Conservation (phyloP, 495 filamentous ascomycete genomes). For the Thermothielavioides terrestris region DNA sequence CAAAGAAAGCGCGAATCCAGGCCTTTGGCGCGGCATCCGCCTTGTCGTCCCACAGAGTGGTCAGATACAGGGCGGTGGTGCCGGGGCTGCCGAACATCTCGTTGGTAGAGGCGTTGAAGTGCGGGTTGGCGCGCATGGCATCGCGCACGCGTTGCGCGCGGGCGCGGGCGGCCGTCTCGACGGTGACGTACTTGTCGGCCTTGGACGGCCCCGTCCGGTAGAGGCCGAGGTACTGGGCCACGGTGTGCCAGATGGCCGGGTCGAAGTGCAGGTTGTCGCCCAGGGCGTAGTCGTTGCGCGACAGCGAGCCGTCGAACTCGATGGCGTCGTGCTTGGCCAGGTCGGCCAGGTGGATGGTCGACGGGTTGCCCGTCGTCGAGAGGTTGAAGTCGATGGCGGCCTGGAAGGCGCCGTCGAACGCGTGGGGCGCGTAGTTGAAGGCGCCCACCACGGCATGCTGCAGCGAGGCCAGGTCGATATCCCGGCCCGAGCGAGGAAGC, state of each 20-base stretch:
- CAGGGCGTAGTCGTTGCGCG: conserved; percentile 18
- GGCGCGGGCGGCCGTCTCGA: conserved; percentile 20
- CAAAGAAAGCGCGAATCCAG: conserved; percentile 19
- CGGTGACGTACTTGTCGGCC: conserved; percentile 16
- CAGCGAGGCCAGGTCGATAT: conserved; percentile 18
- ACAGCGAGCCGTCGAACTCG: conserved; percentile 27
- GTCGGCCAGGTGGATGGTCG: conserved; percentile 24
- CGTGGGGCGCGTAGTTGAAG: conserved; percentile 17
- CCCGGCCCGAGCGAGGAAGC: conserved; percentile 43
- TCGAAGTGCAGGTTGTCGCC: conserved; percentile 23
- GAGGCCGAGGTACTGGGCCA: conserved; percentile 7
- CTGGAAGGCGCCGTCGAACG: conserved; percentile 20
- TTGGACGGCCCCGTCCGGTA: not conserved
- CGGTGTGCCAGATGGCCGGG: conserved; percentile 15
- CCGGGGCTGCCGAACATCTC: conserved; percentile 17
- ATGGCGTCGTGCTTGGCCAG: conserved; percentile 19
- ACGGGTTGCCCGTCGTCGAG: conserved; percentile 18
- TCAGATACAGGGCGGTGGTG: conserved; percentile 22
- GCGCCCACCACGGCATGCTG: conserved; percentile 11
- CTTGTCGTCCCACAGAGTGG: conserved; percentile 14
- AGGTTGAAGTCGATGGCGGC: conserved; percentile 17
- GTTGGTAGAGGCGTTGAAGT: conserved; percentile 14
- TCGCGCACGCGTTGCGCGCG: conserved; percentile 14
- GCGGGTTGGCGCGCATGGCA: conserved; percentile 17
- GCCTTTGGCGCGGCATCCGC: conserved; percentile 15